Evolutionary conservation across 768 basidiomycete genomes (phyloP).

Genomic region (Amanita thiersii): DNA sequence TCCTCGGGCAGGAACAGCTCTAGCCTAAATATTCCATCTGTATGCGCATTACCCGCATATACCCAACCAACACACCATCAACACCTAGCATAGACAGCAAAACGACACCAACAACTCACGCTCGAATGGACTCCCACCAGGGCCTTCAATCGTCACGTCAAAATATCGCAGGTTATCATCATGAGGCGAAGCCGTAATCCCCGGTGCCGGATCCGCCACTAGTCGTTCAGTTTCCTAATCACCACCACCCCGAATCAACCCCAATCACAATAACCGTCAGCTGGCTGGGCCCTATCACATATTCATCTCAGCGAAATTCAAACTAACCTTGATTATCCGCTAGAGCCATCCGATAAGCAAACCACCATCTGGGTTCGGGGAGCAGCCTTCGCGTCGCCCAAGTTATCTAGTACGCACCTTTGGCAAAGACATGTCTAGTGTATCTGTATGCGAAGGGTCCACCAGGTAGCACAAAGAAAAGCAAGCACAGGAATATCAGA

Average conservation of each 20-base stretch:
- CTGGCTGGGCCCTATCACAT: neutral
- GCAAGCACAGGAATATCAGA: neutral
- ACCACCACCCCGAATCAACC: neutral
- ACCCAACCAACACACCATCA: no score
- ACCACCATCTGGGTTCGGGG: neutral
- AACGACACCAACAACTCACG: no score
- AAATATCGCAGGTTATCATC: constrained; percentile 98
- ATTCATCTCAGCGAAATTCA: neutral
- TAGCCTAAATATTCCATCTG: constrained; percentile 90
- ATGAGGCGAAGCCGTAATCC: constrained; percentile 91
- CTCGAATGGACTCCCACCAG: constrained; percentile 87
- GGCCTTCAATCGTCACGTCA: constrained; percentile 95
- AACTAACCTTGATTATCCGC: constrained; percentile 9
- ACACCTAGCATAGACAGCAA: no score
- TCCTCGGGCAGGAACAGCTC: constrained; percentile 98
- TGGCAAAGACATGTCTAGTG: constrained; percentile 5
- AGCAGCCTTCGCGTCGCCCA: neutral
- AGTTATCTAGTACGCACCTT: constrained; percentile 1
- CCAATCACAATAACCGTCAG: neutral
- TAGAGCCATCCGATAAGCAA: constrained; percentile 8
- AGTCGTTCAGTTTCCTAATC: constrained; percentile 93
- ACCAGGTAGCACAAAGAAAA: neutral
- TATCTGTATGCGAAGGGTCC: neutral
- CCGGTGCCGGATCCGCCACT: constrained; percentile 93
- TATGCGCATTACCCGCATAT: constrained; percentile 2